phyloP scores from a whole-genome alignment of 2,329 filamentous ascomycete genomes.

The Cercospora sojina region DNA sequence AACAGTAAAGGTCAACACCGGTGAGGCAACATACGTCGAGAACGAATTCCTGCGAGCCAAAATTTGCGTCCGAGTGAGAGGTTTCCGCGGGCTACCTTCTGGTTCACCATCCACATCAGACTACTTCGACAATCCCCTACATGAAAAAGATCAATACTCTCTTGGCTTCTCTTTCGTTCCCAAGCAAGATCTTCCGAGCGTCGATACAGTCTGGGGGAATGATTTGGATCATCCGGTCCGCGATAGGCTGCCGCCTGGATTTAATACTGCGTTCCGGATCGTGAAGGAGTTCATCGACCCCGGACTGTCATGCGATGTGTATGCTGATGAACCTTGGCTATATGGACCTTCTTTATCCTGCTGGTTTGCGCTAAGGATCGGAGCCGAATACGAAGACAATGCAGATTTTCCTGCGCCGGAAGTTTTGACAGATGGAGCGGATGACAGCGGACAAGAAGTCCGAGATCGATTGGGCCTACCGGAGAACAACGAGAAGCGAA shows the following conservation, averaged over 20 bases:
- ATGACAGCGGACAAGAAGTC: conserved; percentile 38
- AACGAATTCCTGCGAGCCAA: conserved; percentile 64
- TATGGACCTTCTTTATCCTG: conserved; percentile 65
- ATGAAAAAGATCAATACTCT: conserved; percentile 77
- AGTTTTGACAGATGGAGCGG: conserved; percentile 43
- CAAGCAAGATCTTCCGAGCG: conserved; percentile 61
- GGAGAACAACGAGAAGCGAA: conserved; percentile 43
- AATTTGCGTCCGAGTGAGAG: conserved; percentile 73
- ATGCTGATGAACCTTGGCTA: conserved; percentile 80
- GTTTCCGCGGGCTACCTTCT: conserved; percentile 63
- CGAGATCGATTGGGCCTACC: conserved; percentile 40
- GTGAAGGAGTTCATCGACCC: conserved; percentile 91
- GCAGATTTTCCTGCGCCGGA: conserved; percentile 32
- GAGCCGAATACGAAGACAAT: conserved; percentile 26
- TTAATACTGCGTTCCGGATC: conserved; percentile 77
- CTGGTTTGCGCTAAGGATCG: conserved; percentile 37
- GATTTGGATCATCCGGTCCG: conserved; percentile 90
- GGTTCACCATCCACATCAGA: conserved; percentile 62
- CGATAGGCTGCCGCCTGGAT: conserved; percentile 79
- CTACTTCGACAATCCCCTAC: conserved; percentile 73
- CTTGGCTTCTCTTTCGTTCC: conserved; percentile 77
- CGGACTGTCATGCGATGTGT: conserved; percentile 81
- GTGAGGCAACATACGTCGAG: conserved; percentile 58
- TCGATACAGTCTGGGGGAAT: conserved; percentile 85
- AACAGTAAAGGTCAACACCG: conserved; percentile 70